These are phyloP conservation scores for Candida insectorum DNA, from an alignment of 805 yeast species.

Conservation along the genomic window DNA sequence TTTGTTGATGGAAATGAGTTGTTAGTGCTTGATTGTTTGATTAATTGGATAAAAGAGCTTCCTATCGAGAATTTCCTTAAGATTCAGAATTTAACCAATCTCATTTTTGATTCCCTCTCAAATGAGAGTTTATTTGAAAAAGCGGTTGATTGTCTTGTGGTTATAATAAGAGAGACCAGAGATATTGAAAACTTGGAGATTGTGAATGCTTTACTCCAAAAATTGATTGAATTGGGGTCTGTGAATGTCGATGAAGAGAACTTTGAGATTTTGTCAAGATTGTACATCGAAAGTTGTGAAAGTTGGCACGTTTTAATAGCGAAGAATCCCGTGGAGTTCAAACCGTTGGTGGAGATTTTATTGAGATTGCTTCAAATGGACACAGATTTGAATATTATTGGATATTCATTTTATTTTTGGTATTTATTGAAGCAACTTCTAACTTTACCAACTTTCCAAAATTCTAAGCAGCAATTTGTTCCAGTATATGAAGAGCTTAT, in stretches of 20 bases:
- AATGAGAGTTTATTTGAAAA: slow-evolving; percentile 74
- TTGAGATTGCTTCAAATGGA: slow-evolving; percentile 69
- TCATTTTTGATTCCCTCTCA: slow-evolving; percentile 60
- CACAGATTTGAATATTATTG: slow-evolving; percentile 83
- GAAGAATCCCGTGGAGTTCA: slow-evolving; percentile 61
- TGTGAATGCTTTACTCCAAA: slow-evolving; percentile 64
- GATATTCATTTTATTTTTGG: slow-evolving; percentile 93
- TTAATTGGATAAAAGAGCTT: slow-evolving; percentile 88
- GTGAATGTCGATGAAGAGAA: slow-evolving; percentile 61
- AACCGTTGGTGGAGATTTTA: slow-evolving; percentile 69
- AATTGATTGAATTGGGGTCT: slow-evolving; percentile 58
- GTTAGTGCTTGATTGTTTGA: slow-evolving; percentile 66
- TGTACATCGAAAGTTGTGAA: slow-evolving; percentile 91
- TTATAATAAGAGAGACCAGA: slow-evolving; percentile 76
- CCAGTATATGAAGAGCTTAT: slow-evolving; percentile 60
- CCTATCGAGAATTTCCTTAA: slow-evolving; percentile 68
- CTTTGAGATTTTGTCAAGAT: slow-evolving; percentile 65
- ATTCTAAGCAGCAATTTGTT: slow-evolving; percentile 46
- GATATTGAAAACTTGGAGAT: slow-evolving; percentile 65
- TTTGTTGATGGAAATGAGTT: slow-evolving; percentile 33
- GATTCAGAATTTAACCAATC: slow-evolving; percentile 58
- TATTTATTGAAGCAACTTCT: slow-evolving; percentile 73
- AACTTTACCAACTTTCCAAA: slow-evolving; percentile 53
- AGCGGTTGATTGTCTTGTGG: slow-evolving; percentile 81
- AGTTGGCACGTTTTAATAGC: slow-evolving; percentile 90